Evolutionary conservation across 169 alveolate genomes (phyloP), one percentile per base, ranked within the genome.

Genomic region (Nephromyces sp.): DNA sequence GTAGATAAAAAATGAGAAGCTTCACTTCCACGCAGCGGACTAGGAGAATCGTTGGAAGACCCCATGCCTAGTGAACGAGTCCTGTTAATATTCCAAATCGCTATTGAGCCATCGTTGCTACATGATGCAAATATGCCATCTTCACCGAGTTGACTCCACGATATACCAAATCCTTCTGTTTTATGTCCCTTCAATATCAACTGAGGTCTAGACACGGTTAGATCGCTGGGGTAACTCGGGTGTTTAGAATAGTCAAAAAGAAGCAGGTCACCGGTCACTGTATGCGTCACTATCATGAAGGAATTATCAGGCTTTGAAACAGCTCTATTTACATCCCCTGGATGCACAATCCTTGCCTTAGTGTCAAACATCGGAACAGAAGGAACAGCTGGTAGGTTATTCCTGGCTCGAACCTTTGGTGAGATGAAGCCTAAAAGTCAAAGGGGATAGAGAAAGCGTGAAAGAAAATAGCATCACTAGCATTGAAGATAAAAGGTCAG

Each of bases 251-350:
- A 43, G n/a, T 43, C 57, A n/a, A 43, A 43, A 43, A 43, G n/a
- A n/a, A 43, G n/a, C 57, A n/a, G 25, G 15, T 43, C n/a, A 43
- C 57, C 57, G n/a, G 25, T 43, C n/a, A n/a, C 15, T 15, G 57
- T 15, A 15, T 43, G 95, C 0, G 97, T 92, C 21, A 93, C 97
- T 33, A 94, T 91, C 21, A 86, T 83, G 81, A 93, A 93, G 0
- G 89, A 86, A 67, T 87, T 84, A 71, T 86, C 89, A 6, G 98
- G 98, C 93, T 92, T 91, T 66, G 91, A 92, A 25, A 94, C 67
- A 22, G 96, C 87, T 29, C 92, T 84, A 67, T 81, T 87, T 6
- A 87, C 85, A 35, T 87, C 92, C 28, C 92, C 92, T 53, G 92
- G 90, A 72, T 87, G 92, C 1, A 87, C 84, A 4, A 89, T 65